phyloP scores from a whole-genome alignment of 2,329 filamentous ascomycete species.

The Malbranchea zuffiana region DNA sequence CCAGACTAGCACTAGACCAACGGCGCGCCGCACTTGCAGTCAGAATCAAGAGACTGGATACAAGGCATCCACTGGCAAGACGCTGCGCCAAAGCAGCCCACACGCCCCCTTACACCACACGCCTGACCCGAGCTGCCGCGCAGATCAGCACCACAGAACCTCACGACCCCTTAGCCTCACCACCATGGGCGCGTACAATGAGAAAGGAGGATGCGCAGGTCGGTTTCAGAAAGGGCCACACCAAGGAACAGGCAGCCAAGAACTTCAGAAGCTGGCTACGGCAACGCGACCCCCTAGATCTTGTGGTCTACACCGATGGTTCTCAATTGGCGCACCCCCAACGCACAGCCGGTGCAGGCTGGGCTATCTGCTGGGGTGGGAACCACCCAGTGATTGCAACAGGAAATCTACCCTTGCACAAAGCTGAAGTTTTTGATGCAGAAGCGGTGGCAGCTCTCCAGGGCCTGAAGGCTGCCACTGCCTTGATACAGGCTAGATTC shows the following conservation, averaged over 20 bases:
- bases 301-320: slow-evolving; percentile 1
- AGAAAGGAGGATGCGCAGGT: not conserved
- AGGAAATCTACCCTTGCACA: not conserved
- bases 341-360: not conserved
- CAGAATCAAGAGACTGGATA: slow-evolving; percentile 14
- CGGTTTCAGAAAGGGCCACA: not conserved
- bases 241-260: not conserved
- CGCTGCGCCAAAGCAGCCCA: not conserved
- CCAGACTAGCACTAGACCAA: slow-evolving; percentile 11
- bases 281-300: not conserved
- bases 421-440: slow-evolving; percentile 2
- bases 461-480: not conserved
- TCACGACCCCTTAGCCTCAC: not conserved
- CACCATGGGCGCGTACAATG: not conserved
- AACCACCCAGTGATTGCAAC: not conserved
- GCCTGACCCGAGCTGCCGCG: not conserved
- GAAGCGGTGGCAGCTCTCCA: not conserved
- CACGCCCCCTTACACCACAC: not conserved
- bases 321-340: not conserved
- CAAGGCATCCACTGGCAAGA: slow-evolving; percentile 13
- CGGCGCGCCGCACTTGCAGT: slow-evolving; percentile 10
- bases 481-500: not conserved
- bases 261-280: not conserved
- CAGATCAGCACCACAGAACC: not conserved
- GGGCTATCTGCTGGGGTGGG: not conserved